Evolutionary conservation across 192 early-diverging fungal genomes (phyloP), one percentile per base, ranked within the genome.

Genomic region (Coemansia sp.): DNA sequence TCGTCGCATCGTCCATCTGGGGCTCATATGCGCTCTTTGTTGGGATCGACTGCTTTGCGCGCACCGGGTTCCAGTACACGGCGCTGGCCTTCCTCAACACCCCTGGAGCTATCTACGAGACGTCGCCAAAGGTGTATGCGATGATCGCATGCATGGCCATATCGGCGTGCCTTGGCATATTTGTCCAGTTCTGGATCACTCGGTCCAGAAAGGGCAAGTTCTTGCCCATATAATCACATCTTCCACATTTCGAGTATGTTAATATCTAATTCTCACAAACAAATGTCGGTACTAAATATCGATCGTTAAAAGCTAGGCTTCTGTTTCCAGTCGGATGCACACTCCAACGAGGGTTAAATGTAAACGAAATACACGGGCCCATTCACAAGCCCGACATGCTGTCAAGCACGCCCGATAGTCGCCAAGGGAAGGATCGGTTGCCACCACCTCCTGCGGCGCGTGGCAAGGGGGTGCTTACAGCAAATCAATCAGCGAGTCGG

Each of bases 11-110:
- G 9, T 71, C 88, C 17, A 83, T 93, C 32, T 87, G 89, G 64
- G 94, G 94, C 25, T 84, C 94, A 7, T 93, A 90, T 75, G 85
- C 85, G 50, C 84, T 93, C 73, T 85, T 90, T 66, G 61, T 88
- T 22, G 94, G 94, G 52, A 84, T 94, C 41, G 94, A 95, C 75
- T 84, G 89, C 63, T 95, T 91, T 79, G 83, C 84, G n/a, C 70
- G 86, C 14, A 89, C 91, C 13, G 93, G 93, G 6, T 89, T 92
- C 73, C 65, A 76, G 33, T 79, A 87, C 32, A 82, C 88, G n/a
- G 73, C 88, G 17, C 53, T 76, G 19, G 64, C 73, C 4, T 86
- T 92, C 64, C 63, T 90, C 61, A 76, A 79, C 61, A 75, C 82
- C 20, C 67, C 75, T 9, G 75, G 73, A 32, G 72, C 85, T 48